phyloP scores from a whole-genome alignment of 2,329 filamentous ascomycete genomes.

The Claviceps spartinae region DNA sequence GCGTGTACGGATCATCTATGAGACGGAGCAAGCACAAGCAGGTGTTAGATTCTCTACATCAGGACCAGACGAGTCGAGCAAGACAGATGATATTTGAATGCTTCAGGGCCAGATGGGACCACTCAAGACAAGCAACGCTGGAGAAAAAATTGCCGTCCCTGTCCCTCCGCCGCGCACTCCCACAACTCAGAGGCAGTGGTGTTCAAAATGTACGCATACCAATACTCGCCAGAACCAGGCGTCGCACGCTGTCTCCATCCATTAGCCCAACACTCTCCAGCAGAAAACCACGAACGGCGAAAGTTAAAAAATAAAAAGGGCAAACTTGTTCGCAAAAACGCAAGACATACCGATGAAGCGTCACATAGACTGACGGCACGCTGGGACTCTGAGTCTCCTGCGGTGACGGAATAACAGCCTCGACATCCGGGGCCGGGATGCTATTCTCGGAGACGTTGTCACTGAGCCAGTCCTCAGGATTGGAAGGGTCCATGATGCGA shows the following conservation, averaged over 20 bases:
- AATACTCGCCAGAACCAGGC: slow-evolving; percentile 10
- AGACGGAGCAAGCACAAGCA: too few relatives aligned
- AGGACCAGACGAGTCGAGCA: neutral
- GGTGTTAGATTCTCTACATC: too few relatives aligned
- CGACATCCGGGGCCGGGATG: neutral
- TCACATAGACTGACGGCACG: slow-evolving; percentile 4
- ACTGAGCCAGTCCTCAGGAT: slow-evolving; percentile 3
- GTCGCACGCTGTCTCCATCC: slow-evolving; percentile 1
- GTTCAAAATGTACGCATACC: slow-evolving; percentile 2
- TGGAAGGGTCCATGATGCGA: neutral
- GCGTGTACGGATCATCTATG: slow-evolving; percentile 28
- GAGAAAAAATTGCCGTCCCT: too few relatives aligned
- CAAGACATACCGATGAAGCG: slow-evolving; percentile 5
- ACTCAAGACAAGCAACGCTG: too few relatives aligned
- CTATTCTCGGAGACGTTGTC: neutral
- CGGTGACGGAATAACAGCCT: neutral
- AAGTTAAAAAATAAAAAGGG: neutral
- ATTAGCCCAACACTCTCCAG: too few relatives aligned
- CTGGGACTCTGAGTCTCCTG: neutral
- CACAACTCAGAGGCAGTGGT: too few relatives aligned
- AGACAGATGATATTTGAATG: neutral
- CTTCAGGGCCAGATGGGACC: too few relatives aligned
- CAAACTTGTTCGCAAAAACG: neutral
- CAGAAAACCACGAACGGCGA: too few relatives aligned
- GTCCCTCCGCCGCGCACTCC: too few relatives aligned